A percentile compares a stretch with the other conserved stretches of the same genome.
phyloP scores from a whole-genome alignment of 2,329 filamentous ascomycete species.

The Leptographium procerum region DNA sequence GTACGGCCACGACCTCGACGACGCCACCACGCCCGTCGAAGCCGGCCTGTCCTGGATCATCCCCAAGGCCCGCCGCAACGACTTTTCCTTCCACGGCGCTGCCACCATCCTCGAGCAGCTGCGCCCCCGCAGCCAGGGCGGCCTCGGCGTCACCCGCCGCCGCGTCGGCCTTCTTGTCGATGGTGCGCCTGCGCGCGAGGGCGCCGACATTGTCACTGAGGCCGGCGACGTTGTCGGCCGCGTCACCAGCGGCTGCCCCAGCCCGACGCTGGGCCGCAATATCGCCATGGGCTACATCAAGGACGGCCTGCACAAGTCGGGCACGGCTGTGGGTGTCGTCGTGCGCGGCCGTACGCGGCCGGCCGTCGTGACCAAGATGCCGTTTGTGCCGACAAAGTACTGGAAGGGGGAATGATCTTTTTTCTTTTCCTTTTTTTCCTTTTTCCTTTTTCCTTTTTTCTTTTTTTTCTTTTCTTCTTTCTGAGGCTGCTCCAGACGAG shows the following conservation, averaged over 20 bases:
- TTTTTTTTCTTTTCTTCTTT: too few species aligned
- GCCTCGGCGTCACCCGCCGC: constrained; percentile 55
- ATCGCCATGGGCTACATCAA: constrained; percentile 93
- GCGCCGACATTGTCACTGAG: constrained; percentile 58
- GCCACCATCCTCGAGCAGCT: constrained; percentile 69
- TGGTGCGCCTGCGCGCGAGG: constrained; percentile 82
- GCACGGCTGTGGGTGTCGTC: constrained; percentile 67
- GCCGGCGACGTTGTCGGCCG: constrained; percentile 56
- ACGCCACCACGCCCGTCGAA: too few species aligned
- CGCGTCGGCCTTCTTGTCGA: constrained; percentile 74
- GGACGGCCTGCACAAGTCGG: constrained; percentile 70
- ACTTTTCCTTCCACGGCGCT: constrained; percentile 67
- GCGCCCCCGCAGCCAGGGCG: constrained; percentile 60
- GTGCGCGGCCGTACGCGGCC: constrained; percentile 67
- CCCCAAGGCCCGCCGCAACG: constrained; percentile 59
- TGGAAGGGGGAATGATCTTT: constrained; percentile 36
- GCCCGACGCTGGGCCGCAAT: constrained; percentile 75
- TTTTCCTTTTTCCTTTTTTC: too few species aligned
- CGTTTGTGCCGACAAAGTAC: constrained; percentile 74
- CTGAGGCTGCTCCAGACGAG: too few species aligned
- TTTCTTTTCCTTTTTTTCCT: too few species aligned
- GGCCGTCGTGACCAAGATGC: constrained; percentile 76
- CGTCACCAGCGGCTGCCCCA: constrained; percentile 83
- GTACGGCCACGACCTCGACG: too few species aligned
- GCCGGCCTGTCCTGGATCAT: constrained; percentile 77